These are phyloP conservation scores for Trichosporon coremiiforme DNA, from an alignment of 1,284 basidiomycete genomes.

Conservation along the genomic window DNA sequence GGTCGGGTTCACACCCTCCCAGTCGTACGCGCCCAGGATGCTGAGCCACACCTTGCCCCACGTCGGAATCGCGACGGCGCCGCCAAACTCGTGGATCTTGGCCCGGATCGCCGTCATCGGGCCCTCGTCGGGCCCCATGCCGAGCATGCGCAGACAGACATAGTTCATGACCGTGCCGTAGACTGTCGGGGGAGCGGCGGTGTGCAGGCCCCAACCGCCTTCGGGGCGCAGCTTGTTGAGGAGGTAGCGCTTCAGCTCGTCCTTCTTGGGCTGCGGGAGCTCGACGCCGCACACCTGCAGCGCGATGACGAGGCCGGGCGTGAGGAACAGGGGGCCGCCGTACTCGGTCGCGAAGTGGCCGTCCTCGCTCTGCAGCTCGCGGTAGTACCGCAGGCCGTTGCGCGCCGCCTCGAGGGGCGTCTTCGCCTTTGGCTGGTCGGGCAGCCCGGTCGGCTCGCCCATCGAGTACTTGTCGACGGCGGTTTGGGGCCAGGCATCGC, in stretches of 20 bases:
- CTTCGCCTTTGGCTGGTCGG: conserved; percentile 65
- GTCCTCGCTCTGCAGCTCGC: conserved; percentile 82
- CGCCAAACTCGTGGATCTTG: conserved; percentile 60
- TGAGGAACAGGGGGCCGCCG: conserved; percentile 83
- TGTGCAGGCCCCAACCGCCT: conserved; percentile 96
- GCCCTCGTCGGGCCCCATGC: conserved; percentile 66
- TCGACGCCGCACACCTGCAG: conserved; percentile 75
- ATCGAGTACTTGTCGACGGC: conserved; percentile 83
- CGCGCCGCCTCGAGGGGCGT: conserved; percentile 74
- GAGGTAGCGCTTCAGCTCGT: conserved; percentile 90
- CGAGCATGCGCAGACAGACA: conserved; percentile 78
- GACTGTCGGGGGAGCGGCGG: conserved; percentile 88
- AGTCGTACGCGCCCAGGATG: conserved; percentile 88
- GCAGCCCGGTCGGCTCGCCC: conserved; percentile 69
- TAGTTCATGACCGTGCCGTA: conserved; percentile 97
- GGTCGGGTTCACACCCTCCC: conserved; percentile 91
- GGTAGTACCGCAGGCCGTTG: conserved; percentile 88
- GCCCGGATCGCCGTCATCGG: conserved; percentile 54
- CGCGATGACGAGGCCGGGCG: conserved; percentile 85
- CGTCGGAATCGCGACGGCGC: conserved; percentile 76
- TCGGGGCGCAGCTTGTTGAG: conserved; percentile 73
- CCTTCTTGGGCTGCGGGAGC: conserved; percentile 75
- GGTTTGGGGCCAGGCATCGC: conserved; percentile 70
- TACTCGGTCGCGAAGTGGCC: conserved; percentile 95
- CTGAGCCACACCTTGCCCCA: conserved; percentile 99